Percentiles rank a stretch among this genome's conserved stretches.
These are phyloP conservation scores for Peniophora sp. DNA, from an alignment of 1,284 basidiomycete genomes.

Conservation along the genomic window DNA sequence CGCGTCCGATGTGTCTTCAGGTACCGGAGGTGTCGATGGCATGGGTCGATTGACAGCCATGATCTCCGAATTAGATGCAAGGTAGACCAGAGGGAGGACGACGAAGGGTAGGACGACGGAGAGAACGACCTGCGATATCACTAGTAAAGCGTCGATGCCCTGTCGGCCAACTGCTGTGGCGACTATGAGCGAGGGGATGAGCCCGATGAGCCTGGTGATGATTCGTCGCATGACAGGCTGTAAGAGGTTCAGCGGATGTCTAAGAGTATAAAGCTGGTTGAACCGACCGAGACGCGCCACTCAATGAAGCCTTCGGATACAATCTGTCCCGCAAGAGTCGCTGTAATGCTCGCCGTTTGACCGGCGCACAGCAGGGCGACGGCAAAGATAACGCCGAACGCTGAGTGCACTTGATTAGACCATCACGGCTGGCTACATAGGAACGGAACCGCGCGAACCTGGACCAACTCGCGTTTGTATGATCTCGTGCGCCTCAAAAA, in stretches of 20 bases:
- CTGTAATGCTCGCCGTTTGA: slow-evolving; percentile 89
- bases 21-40: background rate
- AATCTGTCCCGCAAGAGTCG: slow-evolving; percentile 88
- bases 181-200: slow-evolving; percentile 83
- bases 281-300: slow-evolving; percentile 76
- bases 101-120: slow-evolving; percentile 88
- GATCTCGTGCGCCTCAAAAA: slow-evolving; percentile 78
- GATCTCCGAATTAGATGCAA: slow-evolving; percentile 61
- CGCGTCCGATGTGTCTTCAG: slow-evolving; percentile 1
- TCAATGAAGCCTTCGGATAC: slow-evolving; percentile 92
- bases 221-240: slow-evolving; percentile 80
- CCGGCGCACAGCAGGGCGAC: slow-evolving; percentile 81
- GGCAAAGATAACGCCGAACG: slow-evolving; percentile 79
- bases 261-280: background rate
- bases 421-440: background rate
- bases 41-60: slow-evolving; percentile 50
- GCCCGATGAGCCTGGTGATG: slow-evolving; percentile 76
- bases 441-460: slow-evolving; percentile 32
- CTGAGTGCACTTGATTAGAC: slow-evolving; percentile 24
- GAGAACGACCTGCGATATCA: slow-evolving; percentile 84
- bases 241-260: slow-evolving; percentile 2
- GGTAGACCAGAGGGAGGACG: slow-evolving; percentile 70
- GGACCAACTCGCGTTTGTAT: slow-evolving; percentile 62
- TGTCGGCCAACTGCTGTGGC: slow-evolving; percentile 66
- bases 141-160: slow-evolving; percentile 79